A percentile compares a stretch with the other conserved stretches of the same genome.
Conservation (phyloP, 148 eudicot genomes). For the Rhododendron ferrugineum region DNA sequence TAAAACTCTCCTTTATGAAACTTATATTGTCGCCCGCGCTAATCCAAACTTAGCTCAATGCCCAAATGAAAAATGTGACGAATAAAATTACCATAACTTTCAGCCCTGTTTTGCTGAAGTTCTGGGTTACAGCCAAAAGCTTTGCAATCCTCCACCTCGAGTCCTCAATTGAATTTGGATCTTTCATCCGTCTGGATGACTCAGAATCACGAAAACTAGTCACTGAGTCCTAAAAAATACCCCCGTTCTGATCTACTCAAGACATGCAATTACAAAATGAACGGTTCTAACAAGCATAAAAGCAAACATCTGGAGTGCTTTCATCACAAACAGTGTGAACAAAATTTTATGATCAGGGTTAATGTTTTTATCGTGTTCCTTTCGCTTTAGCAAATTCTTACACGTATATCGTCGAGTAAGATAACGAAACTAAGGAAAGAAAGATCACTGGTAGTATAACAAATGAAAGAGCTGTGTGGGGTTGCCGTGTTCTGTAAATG, state of each 20-base stretch:
- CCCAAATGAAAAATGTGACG: not conserved
- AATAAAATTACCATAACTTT: not conserved
- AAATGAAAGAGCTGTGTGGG: not conserved
- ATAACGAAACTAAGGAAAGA: not conserved
- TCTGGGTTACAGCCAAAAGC: not conserved
- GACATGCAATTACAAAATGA: not conserved
- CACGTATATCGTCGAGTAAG: not conserved
- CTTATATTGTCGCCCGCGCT: not conserved
- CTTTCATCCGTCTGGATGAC: not conserved
- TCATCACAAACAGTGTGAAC: not conserved
- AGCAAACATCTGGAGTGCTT: constrained; percentile 1
- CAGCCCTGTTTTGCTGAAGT: not conserved
- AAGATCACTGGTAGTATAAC: not conserved
- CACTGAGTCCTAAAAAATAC: not conserved
- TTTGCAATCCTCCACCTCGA: not conserved
- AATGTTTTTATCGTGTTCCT: not conserved
- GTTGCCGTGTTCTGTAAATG: not conserved
- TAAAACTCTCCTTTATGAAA: not conserved
- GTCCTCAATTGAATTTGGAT: not conserved
- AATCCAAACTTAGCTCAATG: not conserved
- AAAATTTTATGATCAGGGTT: not conserved
- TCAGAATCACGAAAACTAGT: not conserved
- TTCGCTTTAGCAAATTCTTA: not conserved
- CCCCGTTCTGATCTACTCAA: not conserved
- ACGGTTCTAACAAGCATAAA: not conserved